phyloP scores from a whole-genome alignment of 495 filamentous ascomycete genomes.

The Oleoguttula mirabilis region DNA sequence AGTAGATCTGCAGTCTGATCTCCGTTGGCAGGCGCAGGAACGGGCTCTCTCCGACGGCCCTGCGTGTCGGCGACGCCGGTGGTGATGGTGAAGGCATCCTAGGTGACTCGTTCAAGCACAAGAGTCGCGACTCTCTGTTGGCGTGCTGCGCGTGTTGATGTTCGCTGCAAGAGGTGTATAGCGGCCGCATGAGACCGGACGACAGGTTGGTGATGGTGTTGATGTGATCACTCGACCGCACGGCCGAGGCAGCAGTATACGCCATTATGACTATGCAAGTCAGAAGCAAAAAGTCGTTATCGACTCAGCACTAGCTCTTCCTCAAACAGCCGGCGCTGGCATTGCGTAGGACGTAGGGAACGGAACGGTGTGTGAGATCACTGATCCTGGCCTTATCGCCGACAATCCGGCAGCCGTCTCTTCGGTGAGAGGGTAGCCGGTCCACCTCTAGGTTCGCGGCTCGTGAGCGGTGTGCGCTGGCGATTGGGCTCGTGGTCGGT shows the following conservation, averaged over 20 bases:
- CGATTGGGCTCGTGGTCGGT: too few species aligned
- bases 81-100: constrained; percentile 12
- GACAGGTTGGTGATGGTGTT: constrained; percentile 2
- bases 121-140: constrained; percentile 5
- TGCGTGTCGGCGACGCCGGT: not conserved
- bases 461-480: too few species aligned
- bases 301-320: too few species aligned
- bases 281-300: too few species aligned
- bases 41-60: not conserved
- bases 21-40: constrained; percentile 35
- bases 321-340: too few species aligned
- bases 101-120: constrained; percentile 9
- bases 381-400: too few species aligned
- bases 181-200: constrained; percentile 3
- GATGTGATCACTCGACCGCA: not conserved
- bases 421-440: too few species aligned
- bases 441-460: too few species aligned
- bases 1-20: constrained; percentile 35
- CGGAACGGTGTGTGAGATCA: too few species aligned
- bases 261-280: too few species aligned
- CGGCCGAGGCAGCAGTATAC: not conserved
- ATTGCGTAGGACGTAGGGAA: too few species aligned
- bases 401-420: too few species aligned
- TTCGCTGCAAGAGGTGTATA: constrained; percentile 11
- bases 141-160: constrained; percentile 1